Base-by-base conservation (phyloP, 73 alveolate species). In the Strombidium stylifer region DNA sequence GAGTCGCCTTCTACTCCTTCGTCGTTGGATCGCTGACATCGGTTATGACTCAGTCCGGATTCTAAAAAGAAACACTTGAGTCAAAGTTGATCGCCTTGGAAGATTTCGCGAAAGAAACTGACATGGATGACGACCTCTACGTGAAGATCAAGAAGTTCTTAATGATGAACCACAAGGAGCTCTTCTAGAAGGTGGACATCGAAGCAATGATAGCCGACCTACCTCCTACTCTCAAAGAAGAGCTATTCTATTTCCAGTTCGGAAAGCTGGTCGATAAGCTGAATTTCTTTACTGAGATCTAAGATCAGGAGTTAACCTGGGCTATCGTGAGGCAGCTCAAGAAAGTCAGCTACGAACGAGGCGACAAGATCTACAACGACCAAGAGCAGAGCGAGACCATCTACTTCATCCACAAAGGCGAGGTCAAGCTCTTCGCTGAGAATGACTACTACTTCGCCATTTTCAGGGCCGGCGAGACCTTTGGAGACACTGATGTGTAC, bases 1-100 rank as follows among this genome's bases (percentile, higher is more conserved):
- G 99, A 7, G 97, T 93, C 2, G 93, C 93, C 35, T 84, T 93
- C 44, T 93, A 90, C 83, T 90, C 97, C 20, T 87, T 87, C 36
- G 93, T 97, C 8, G 90, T 93, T 50, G 97, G 99, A n/a, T 76
- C 72, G 72, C 65, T 84, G 62, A 41, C 86, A 1, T 69, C 94
- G 6, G 69, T 84, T 8, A 56, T 84, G 15, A 69, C 81, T 14
- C 51, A 59, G 23, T 67, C 31, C 20, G 67, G 46, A 18, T 52
- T 32, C n/a, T 49, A 44, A 41, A 37, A 46, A 16, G 90, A 60
- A 19, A 60, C 36, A 11, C 75, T 60, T 19, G 36, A 40, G 18
- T 39, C 36, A n/a, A 60, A 60, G 27, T 49, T 60, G 2, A 78
- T 67, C 49, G 68, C 65, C 5, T 51, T 78, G 11, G 84, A 67